Evolutionary conservation across 495 filamentous ascomycete species (phyloP).

Genomic region (Daldinia caldariorum): DNA sequence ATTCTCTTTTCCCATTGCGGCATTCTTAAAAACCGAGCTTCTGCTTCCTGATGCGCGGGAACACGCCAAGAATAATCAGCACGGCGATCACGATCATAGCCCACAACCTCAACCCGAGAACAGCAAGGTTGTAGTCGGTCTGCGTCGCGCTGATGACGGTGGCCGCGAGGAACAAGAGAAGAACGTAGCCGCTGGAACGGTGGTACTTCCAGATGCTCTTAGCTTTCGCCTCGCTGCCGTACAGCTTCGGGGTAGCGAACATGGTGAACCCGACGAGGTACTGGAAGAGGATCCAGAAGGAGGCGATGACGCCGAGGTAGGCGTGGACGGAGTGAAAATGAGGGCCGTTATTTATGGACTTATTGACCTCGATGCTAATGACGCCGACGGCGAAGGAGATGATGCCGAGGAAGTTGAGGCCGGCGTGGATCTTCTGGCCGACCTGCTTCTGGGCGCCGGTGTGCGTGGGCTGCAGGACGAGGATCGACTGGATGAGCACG

Average conservation of each 20-base stretch:
- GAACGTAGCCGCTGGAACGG: conserved; percentile 77
- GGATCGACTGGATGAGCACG: conserved; percentile 77
- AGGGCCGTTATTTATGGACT: conserved; percentile 63
- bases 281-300: conserved; percentile 74
- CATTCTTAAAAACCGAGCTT: conserved; percentile 74
- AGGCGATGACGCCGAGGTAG: conserved; percentile 81
- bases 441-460: conserved; percentile 74
- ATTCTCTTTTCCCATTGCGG: background rate
- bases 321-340: conserved; percentile 85
- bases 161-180: conserved; percentile 73
- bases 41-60: conserved; percentile 80
- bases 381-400: conserved; percentile 71
- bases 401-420: conserved; percentile 71
- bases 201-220: conserved; percentile 92
- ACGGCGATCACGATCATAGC: conserved; percentile 68
- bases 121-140: conserved; percentile 71
- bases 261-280: conserved; percentile 81
- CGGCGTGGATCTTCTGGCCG: conserved; percentile 75
- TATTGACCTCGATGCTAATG: conserved; percentile 84
- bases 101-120: conserved; percentile 77
- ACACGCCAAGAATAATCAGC: conserved; percentile 72
- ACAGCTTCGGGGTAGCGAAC: conserved; percentile 74
- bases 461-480: conserved; percentile 89
- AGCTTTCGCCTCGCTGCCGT: conserved; percentile 80
- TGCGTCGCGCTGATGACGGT: conserved; percentile 79